These are phyloP conservation scores for Pythium scleroteichum DNA, from an alignment of 352 stramenopile species.

Conservation along the genomic window DNA sequence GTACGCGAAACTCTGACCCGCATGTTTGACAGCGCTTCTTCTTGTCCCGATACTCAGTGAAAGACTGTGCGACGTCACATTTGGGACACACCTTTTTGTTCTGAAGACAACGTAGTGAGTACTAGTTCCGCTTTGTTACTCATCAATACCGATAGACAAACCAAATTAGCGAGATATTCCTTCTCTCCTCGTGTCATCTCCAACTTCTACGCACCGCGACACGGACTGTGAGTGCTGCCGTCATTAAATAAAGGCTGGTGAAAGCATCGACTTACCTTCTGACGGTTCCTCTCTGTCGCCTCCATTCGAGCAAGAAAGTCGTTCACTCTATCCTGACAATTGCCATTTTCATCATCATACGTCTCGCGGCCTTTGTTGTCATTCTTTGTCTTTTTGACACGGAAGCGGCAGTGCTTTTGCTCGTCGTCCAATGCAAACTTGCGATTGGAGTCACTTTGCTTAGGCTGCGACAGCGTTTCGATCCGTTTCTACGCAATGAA, in stretches of 20 bases:
- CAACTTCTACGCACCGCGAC: constrained; percentile 47
- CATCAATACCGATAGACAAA: constrained; percentile 10
- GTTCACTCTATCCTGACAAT: constrained; percentile 23
- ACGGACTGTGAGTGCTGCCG: neutral
- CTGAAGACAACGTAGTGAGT: too few relatives aligned
- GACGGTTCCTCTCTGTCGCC: constrained; percentile 70
- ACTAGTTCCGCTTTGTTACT: too few relatives aligned
- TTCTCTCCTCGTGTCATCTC: constrained; percentile 73
- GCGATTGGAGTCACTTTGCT: constrained; percentile 36
- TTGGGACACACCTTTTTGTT: constrained; percentile 82
- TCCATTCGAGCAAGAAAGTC: constrained; percentile 81
- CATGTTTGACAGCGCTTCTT: constrained; percentile 86
- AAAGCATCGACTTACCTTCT: constrained; percentile 46
- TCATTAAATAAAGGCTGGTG: neutral
- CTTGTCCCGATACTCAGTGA: constrained; percentile 84
- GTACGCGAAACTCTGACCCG: constrained; percentile 67
- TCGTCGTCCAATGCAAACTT: constrained; percentile 78
- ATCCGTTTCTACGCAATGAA: constrained; percentile 54
- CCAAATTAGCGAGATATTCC: constrained; percentile 49
- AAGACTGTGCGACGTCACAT: constrained; percentile 68
- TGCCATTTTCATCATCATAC: constrained; percentile 39
- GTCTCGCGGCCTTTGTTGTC: constrained; percentile 22
- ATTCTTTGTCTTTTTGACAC: constrained; percentile 34
- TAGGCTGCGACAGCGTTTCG: constrained; percentile 54
- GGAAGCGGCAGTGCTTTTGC: constrained; percentile 72